phyloP scores from a whole-genome alignment of 2,329 filamentous ascomycete genomes.

The Xylariaceae sp. region DNA sequence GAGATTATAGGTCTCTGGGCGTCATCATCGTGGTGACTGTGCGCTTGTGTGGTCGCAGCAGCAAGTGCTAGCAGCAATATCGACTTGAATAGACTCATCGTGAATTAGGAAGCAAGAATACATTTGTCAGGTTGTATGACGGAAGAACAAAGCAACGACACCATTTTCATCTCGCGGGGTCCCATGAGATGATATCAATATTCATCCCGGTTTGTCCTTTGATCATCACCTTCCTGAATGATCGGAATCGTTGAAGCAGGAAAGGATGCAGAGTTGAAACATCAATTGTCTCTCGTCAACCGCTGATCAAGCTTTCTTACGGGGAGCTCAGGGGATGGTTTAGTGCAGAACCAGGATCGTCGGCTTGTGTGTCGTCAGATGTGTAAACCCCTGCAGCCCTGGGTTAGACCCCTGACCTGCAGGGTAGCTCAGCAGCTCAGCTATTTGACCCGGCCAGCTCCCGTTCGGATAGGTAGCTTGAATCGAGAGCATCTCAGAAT shows the following conservation, averaged over 20 bases:
- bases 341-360: constrained; percentile 22
- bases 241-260: constrained; percentile 2
- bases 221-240: constrained; percentile 11
- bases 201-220: constrained; percentile 1
- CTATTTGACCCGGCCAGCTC: constrained; percentile 26
- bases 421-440: constrained; percentile 21
- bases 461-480: constrained; percentile 3
- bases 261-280: constrained; percentile 31
- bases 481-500: neutral
- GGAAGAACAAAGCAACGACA: constrained; percentile 2
- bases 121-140: neutral
- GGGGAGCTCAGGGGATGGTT: constrained; percentile 10
- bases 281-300: constrained; percentile 23
- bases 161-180: neutral
- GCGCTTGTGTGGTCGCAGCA: constrained; percentile 21
- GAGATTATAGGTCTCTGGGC: constrained; percentile 29
- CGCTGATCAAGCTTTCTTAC: constrained; percentile 14
- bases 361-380: constrained; percentile 29
- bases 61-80: constrained; percentile 24
- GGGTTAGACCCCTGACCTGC: constrained; percentile 29
- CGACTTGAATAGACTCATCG: constrained; percentile 26
- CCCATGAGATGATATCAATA: constrained; percentile 1
- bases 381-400: constrained; percentile 15
- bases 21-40: constrained; percentile 21
- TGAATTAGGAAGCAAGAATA: neutral